Evolutionary conservation across 306 rosid species (phyloP), one percentile per base, ranked within the genome.

Genomic region (Quercus bicolor): DNA sequence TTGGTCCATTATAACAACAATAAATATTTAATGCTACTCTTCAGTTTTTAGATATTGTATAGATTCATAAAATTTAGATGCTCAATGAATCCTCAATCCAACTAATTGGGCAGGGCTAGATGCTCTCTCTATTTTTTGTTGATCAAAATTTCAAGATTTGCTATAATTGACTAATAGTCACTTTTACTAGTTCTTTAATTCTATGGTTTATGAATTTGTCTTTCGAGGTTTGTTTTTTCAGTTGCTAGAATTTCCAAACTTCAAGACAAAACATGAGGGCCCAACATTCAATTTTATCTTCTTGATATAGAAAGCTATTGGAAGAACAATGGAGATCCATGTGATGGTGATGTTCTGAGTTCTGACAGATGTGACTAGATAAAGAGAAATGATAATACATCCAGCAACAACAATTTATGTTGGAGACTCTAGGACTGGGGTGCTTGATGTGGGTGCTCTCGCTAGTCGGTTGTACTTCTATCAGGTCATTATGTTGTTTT

Each of bases 381-480:
- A 87, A 74, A 80, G 87, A 2, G 91, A 87, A 83, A 87, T 87
- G 91, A 83, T 85, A 5, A 85, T 85, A 43, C 83, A 87, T 72
- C 87, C 91, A 5, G 85, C 74, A 5, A 87, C 84, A 16, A 75
- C 77, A 24, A 68, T 74, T 48, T 72, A 85, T 82, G 23, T 83
- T 70, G 89, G 90, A 54, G 80, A 85, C 77, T 65, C 86, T 31
- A 81, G 83, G 76, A 84, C 85, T 20, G 87, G 92, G 93, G 86
- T 76, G 73, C 90, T 89, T 65, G 90, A 89, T 73, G 93, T 87
- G 3, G 90, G 88, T 15, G 78, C 81, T 37, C 86, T 87, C 14
- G 79, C 93, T 5, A 64, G 62, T 79, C 85, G 82, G 26, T 79
- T 85, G 65, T 86, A 86, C 64, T 89, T 84, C 82, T 89, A 84